Percentiles rank a stretch among this genome's conserved stretches.
Conservation (phyloP, 225 moss, liverwort and hornwort species). For the Thuidium tamariscinum region DNA sequence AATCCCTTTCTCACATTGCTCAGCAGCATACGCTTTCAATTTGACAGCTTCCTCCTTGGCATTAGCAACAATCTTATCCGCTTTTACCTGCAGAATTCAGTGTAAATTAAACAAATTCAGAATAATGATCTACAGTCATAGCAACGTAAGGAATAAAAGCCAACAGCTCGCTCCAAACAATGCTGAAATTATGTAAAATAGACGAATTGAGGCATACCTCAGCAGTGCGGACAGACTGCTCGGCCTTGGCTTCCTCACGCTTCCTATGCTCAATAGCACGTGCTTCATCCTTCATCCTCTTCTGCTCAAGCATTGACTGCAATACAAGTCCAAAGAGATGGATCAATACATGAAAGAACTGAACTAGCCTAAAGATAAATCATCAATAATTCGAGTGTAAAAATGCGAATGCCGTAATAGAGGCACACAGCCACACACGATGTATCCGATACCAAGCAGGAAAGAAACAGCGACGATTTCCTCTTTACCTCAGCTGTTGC, state of each 20-base stretch:
- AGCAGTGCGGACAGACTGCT: slow-evolving; percentile 25
- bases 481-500: slow-evolving; percentile 20
- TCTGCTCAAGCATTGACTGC: slow-evolving; percentile 46
- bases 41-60: slow-evolving; percentile 42
- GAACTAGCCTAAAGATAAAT: background rate
- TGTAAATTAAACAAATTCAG: background rate
- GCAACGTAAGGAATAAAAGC: background rate
- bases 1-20: slow-evolving; percentile 35
- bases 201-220: slow-evolving; percentile 9
- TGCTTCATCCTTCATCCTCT: slow-evolving; percentile 55
- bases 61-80: slow-evolving; percentile 34
- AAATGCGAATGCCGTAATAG: background rate
- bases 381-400: background rate
- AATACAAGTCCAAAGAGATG: background rate
- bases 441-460: background rate
- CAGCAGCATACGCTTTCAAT: slow-evolving; percentile 21
- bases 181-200: background rate
- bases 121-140: background rate
- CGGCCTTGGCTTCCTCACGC: slow-evolving; percentile 43
- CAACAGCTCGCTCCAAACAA: background rate
- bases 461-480: background rate
- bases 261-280: slow-evolving; percentile 40
- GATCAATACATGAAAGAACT: background rate
- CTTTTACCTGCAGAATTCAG: slow-evolving; percentile 23
- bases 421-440: background rate